Percentiles rank a stretch among this genome's conserved stretches.
Evolutionary conservation across 192 early-diverging fungal species (phyloP).

Genomic region (Diversispora epigaea): DNA sequence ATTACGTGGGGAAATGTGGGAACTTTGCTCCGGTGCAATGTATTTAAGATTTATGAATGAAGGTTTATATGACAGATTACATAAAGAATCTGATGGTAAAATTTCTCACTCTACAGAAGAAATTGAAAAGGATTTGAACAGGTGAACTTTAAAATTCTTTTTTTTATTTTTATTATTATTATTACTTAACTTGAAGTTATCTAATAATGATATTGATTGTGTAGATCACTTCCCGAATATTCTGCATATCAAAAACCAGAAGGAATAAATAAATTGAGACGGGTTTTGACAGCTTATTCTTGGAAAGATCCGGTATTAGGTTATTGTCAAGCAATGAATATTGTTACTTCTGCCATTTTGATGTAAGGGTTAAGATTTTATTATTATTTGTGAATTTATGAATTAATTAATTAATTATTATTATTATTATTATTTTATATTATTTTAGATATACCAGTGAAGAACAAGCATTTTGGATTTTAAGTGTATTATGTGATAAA

Average conservation of each 20-base stretch:
- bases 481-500: conserved; percentile 86
- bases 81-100: conserved; percentile 65
- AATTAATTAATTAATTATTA: not conserved
- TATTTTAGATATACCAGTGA: conserved; percentile 76
- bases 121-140: conserved; percentile 95
- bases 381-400: not conserved
- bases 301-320: conserved; percentile 88
- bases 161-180: not conserved
- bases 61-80: conserved; percentile 78
- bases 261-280: conserved; percentile 90
- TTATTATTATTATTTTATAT: not conserved
- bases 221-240: conserved; percentile 90
- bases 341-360: conserved; percentile 90
- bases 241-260: conserved; percentile 84
- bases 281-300: conserved; percentile 85
- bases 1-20: conserved; percentile 93
- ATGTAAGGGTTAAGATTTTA: conserved; percentile 51
- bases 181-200: not conserved
- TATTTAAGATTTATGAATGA: conserved; percentile 81
- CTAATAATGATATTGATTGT: not conserved
- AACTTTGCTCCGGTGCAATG: conserved; percentile 85
- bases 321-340: conserved; percentile 99
- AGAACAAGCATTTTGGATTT: conserved; percentile 96
- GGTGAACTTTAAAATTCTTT: conserved; percentile 37
- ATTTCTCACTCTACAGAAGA: conserved; percentile 84